Evolutionary conservation across 2,329 filamentous ascomycete genomes (phyloP), one percentile per base, ranked within the genome.

Genomic region (Plectosphaerella plurivora): DNA sequence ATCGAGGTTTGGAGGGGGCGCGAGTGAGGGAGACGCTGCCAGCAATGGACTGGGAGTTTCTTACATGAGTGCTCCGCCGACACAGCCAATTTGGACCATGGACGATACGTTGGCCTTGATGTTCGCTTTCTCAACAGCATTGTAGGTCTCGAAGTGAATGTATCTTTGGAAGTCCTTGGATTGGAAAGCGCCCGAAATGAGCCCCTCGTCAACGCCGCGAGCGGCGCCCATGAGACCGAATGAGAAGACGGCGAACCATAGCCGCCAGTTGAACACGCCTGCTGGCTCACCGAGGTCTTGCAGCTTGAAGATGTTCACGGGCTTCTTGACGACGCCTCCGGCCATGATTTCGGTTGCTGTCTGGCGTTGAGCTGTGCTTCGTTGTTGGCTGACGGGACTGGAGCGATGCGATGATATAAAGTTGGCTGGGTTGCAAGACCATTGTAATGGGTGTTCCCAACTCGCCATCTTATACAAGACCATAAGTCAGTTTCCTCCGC

Each of bases 41-140:
- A 10, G 12, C 12, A 15, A 16, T 14, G 20, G 10, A 10, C 12
- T 16, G 22, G 22, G 42, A 51, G 22, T 22, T 22, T 22, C 58
- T 47, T 56, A 63, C 62, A 65, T 73, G 18, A 85, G 71, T 20
- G 84, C 81, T 16, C 86, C 86, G 3, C 73, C 79, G 22, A 89
- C 83, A 10, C 78, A 83, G 15, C 86, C 86, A 58, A 88, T 80
- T 62, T 88, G 84, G 0, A 88, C 86, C 86, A 89, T 88, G 22
- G 82, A 78, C 1, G 84, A 83, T 50, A 89, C 84, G 62, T 89
- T 89, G 53, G 75, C 79, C 63, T 84, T 79, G 64, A 83, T 82
- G 61, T 84, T 81, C 46, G 83, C 81, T 58, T 76, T 72, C 41
- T 78, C 74, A 11, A 74, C 68, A 4, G 68, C 58, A 51, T 65